phyloP scores from a whole-genome alignment of 768 basidiomycete species.

The Hypsizygus marmoreus region DNA sequence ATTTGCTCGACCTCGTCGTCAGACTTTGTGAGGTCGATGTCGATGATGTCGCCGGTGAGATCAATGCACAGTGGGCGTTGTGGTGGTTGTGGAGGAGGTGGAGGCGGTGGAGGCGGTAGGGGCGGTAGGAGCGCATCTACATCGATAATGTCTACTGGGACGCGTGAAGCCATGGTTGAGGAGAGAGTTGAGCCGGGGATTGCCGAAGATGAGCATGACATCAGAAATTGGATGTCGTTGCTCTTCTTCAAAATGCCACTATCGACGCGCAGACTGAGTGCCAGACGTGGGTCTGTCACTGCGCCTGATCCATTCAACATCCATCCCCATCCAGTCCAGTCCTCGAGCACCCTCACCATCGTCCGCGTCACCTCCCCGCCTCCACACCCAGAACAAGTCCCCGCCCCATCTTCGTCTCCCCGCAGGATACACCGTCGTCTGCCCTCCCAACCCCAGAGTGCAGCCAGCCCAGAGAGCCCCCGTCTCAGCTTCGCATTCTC shows the following conservation, averaged over 20 bases:
- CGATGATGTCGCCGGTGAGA: not conserved
- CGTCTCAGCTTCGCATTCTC: conserved; percentile 60
- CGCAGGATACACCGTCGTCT: conserved; percentile 19
- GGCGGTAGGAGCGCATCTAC: not conserved
- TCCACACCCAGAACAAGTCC: conserved; percentile 25
- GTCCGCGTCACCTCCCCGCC: conserved; percentile 54
- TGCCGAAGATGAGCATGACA: conserved; percentile 5
- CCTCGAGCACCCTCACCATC: conserved; percentile 71
- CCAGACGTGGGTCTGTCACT: conserved; percentile 66
- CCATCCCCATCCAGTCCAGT: conserved; percentile 55
- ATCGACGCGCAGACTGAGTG: conserved; percentile 34
- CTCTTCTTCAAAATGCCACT: not conserved
- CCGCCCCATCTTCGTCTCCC: conserved; percentile 26
- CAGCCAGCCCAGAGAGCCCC: conserved; percentile 22
- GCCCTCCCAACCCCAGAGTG: conserved; percentile 23
- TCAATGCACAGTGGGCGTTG: not conserved
- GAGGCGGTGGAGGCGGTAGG: not conserved
- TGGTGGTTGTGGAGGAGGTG: not conserved
- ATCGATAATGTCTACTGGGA: not conserved
- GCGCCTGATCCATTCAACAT: conserved; percentile 70
- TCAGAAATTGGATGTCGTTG: too few species aligned
- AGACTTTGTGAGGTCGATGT: not conserved
- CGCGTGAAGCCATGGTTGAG: not conserved
- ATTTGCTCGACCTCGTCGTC: not conserved
- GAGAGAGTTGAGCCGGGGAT: conserved; percentile 5